These are phyloP conservation scores for Helichrysum umbraculigerum DNA, from an alignment of 129 eudicot genomes.

Conservation along the genomic window DNA sequence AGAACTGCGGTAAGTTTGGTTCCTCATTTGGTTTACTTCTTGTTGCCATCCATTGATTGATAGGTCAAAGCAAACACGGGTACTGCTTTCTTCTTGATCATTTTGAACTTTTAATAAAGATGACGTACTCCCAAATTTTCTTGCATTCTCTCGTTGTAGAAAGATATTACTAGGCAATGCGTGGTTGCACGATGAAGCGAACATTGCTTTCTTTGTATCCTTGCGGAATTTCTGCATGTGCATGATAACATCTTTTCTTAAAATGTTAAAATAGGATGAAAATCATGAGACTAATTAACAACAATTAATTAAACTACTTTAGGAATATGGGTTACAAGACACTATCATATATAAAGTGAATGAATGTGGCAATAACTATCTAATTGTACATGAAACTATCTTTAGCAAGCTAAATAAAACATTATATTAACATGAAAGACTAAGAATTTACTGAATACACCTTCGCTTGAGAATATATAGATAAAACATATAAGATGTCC, in stretches of 20 bases:
- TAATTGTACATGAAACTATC: no score
- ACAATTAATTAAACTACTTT: neutral
- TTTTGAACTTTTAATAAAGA: constrained; percentile 2
- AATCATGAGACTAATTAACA: neutral
- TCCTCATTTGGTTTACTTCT: constrained; percentile 18
- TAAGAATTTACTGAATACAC: no score
- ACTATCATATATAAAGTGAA: no score
- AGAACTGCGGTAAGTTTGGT: constrained; percentile 6
- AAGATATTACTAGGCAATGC: neutral
- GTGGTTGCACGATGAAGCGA: neutral
- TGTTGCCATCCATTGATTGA: constrained; percentile 28
- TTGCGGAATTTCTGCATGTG: constrained; percentile 27
- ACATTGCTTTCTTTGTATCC: constrained; percentile 7
- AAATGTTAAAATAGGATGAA: neutral
- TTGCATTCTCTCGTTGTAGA: constrained; percentile 4
- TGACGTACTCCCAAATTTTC: constrained; percentile 28
- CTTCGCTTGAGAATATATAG: no score
- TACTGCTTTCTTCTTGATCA: constrained; percentile 8
- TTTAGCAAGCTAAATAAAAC: neutral
- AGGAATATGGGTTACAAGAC: neutral
- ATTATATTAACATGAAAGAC: no score
- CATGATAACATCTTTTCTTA: neutral
- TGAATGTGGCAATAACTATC: no score
- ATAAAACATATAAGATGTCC: no score
- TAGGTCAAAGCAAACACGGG: constrained; percentile 11